phyloP scores from a whole-genome alignment of 1,139 yeast genomes.

The Trichomonascaceae sp. region DNA sequence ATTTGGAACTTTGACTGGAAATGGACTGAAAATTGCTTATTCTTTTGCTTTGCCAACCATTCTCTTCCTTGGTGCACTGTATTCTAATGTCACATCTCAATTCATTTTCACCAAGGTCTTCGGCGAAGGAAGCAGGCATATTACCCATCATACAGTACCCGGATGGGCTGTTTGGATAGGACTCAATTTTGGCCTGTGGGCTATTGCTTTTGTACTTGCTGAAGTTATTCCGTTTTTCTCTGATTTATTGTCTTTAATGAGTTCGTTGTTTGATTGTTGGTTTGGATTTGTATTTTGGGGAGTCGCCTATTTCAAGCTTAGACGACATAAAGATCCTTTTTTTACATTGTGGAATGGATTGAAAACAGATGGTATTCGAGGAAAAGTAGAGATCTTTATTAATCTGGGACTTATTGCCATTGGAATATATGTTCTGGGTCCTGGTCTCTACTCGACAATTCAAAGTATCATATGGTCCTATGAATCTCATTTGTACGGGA shows the following conservation, averaged over 20 bases:
- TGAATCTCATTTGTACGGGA: slow-evolving; percentile 43
- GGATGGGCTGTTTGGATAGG: slow-evolving; percentile 53
- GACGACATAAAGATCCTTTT: slow-evolving; percentile 24
- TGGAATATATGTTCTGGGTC: slow-evolving; percentile 53
- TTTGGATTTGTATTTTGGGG: slow-evolving; percentile 64
- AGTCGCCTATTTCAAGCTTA: slow-evolving; percentile 44
- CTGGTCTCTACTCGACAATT: slow-evolving; percentile 52
- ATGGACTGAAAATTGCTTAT: slow-evolving; percentile 49
- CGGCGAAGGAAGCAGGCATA: slow-evolving; percentile 39
- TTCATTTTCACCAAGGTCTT: slow-evolving; percentile 46
- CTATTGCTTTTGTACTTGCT: slow-evolving; percentile 51
- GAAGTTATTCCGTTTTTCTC: slow-evolving; percentile 60
- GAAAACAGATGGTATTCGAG: slow-evolving; percentile 12
- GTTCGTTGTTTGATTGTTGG: slow-evolving; percentile 61
- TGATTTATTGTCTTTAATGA: slow-evolving; percentile 53
- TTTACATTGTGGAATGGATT: slow-evolving; percentile 7
- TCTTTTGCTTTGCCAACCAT: slow-evolving; percentile 59
- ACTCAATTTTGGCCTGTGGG: slow-evolving; percentile 43
- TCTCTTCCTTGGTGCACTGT: slow-evolving; percentile 50
- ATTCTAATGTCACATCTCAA: slow-evolving; percentile 49
- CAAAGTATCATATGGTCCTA: slow-evolving; percentile 48
- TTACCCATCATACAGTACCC: slow-evolving; percentile 42
- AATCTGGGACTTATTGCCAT: slow-evolving; percentile 39
- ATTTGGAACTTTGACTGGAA: slow-evolving; percentile 45
- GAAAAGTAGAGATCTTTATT: slow-evolving; percentile 26